Evolutionary conservation across 202 grass and related monocot species (phyloP).

Genomic region (Elaeis oleifera): DNA sequence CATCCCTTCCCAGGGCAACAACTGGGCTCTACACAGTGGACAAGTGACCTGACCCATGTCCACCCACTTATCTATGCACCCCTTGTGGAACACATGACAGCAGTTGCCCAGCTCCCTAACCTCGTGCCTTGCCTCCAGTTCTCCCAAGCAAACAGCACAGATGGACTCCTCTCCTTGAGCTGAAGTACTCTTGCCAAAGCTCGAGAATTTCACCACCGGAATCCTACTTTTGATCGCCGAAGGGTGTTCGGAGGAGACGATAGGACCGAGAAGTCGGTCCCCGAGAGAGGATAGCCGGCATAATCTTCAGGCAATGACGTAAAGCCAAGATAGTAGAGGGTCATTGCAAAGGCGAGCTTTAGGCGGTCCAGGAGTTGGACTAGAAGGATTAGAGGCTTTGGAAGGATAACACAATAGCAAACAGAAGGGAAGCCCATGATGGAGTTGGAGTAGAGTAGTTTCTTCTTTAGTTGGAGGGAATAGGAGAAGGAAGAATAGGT

Average conservation of each 20-base stretch:
- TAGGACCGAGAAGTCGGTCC: background rate
- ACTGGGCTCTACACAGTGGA: constrained; percentile 69
- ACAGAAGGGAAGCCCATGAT: constrained; percentile 79
- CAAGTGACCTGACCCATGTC: constrained; percentile 76
- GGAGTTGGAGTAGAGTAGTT: too few relatives aligned
- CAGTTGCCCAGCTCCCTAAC: constrained; percentile 70
- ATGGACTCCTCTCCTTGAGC: background rate
- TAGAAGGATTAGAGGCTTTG: constrained; percentile 73
- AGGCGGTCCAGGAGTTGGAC: constrained; percentile 60
- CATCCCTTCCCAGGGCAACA: constrained; percentile 30
- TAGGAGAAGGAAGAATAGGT: too few relatives aligned
- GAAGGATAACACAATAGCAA: constrained; percentile 62
- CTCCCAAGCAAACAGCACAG: constrained; percentile 65
- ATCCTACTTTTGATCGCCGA: constrained; percentile 52
- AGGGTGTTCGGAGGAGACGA: constrained; percentile 29
- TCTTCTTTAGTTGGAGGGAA: too few relatives aligned
- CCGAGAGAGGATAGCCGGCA: background rate
- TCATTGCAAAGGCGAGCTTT: constrained; percentile 46
- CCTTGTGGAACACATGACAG: constrained; percentile 70
- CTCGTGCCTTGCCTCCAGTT: constrained; percentile 47
- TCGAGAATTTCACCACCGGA: constrained; percentile 47
- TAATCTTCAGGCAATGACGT: background rate
- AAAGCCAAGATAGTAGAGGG: constrained; percentile 53
- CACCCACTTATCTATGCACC: constrained; percentile 94
- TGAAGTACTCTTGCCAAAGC: constrained; percentile 12